Evolutionary conservation across 441 rosid species (phyloP).

Genomic region (Capsella rubella): DNA sequence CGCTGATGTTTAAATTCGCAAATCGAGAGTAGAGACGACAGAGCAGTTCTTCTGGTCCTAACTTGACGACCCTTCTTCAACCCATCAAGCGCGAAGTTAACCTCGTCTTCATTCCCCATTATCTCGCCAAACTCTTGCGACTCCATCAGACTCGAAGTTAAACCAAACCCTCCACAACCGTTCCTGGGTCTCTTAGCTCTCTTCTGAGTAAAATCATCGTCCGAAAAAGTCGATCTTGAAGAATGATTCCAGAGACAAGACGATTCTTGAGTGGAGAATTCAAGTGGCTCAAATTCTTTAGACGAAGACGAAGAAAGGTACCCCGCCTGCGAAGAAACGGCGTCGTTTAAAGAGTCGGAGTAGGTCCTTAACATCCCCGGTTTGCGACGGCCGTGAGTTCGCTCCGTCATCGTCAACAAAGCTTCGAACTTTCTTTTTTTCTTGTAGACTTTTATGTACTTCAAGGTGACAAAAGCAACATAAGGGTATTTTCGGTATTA

Average conservation of each 20-base stretch:
- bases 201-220: conserved; percentile 32
- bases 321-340: conserved; percentile 43
- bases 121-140: conserved; percentile 90
- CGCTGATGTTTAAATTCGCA: conserved; percentile 65
- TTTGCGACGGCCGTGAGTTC: conserved; percentile 87
- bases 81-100: conserved; percentile 88
- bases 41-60: conserved; percentile 72
- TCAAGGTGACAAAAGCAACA: not conserved
- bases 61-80: conserved; percentile 69
- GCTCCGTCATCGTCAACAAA: conserved; percentile 60
- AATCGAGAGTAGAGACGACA: conserved; percentile 73
- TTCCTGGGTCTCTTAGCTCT: conserved; percentile 54
- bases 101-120: conserved; percentile 96
- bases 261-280: conserved; percentile 64
- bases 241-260: conserved; percentile 47
- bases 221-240: conserved; percentile 39
- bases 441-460: not conserved
- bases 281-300: conserved; percentile 57
- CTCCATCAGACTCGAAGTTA: conserved; percentile 74
- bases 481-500: not conserved
- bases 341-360: conserved; percentile 55
- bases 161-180: conserved; percentile 40
- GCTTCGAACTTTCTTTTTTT: not conserved
- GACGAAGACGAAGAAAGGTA: conserved; percentile 49
- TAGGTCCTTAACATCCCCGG: conserved; percentile 50